Percentiles rank a stretch among this genome's conserved stretches.
Evolutionary conservation across 306 rosid genomes (phyloP).

Genomic region (Canavalia ensiformis): DNA sequence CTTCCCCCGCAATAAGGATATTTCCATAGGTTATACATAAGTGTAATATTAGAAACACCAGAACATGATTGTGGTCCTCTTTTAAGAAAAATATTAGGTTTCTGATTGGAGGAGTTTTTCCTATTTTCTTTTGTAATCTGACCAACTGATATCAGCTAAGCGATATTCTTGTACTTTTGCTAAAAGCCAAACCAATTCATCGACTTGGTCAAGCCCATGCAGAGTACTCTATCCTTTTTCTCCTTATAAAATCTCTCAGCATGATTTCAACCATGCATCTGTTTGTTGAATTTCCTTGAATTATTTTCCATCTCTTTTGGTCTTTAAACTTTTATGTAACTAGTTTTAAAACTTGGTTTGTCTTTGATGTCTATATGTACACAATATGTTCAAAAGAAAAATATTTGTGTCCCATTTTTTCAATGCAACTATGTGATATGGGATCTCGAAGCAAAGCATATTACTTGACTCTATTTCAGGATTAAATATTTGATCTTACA

Average conservation of each 20-base stretch:
- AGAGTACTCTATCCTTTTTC: background rate
- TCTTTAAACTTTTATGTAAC: constrained; percentile 22
- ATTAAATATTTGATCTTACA: too few species aligned
- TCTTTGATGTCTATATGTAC: too few species aligned
- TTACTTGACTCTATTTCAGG: too few species aligned
- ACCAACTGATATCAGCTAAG: background rate
- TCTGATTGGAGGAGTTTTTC: background rate
- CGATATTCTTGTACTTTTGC: background rate
- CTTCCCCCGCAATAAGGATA: too few species aligned
- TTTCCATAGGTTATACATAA: background rate
- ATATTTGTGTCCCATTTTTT: too few species aligned
- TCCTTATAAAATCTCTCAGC: background rate
- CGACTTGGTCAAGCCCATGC: background rate
- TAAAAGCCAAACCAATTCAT: background rate
- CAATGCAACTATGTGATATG: too few species aligned
- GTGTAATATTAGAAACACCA: constrained; percentile 4
- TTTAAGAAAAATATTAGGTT: background rate
- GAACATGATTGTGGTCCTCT: background rate
- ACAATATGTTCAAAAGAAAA: too few species aligned
- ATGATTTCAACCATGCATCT: constrained; percentile 19
- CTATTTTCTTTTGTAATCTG: background rate
- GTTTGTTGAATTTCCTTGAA: constrained; percentile 25
- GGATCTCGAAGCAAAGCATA: too few species aligned
- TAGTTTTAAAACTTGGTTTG: background rate
- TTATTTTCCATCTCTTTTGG: background rate